Percentiles rank a stretch among this genome's conserved stretches.
Evolutionary conservation across 305 asterid genomes (phyloP).

Genomic region (Fraxinus greggii): DNA sequence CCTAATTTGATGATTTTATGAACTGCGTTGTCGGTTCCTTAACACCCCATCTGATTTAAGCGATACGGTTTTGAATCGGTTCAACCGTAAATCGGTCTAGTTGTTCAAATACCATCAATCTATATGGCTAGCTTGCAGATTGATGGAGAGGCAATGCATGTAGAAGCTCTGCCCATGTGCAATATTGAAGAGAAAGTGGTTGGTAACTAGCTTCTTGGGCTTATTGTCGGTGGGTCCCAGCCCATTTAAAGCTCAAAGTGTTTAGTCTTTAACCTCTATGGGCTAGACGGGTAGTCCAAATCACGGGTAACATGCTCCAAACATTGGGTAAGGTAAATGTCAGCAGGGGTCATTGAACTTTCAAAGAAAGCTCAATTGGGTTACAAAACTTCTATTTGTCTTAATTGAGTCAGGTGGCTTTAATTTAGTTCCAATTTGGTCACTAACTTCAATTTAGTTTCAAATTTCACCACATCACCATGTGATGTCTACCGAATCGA

Average conservation of each 20-base stretch:
- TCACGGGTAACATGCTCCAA: not conserved
- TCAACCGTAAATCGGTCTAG: not conserved
- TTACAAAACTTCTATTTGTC: not conserved
- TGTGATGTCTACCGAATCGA: not conserved
- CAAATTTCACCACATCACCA: not conserved
- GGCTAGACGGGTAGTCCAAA: not conserved
- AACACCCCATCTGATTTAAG: not conserved
- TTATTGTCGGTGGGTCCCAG: not conserved
- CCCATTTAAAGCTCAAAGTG: not conserved
- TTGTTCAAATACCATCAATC: not conserved
- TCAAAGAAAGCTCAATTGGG: not conserved
- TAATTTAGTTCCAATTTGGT: not conserved
- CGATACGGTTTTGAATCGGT: not conserved
- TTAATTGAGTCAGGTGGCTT: not conserved
- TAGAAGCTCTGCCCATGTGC: not conserved
- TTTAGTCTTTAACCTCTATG: not conserved
- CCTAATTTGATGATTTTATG: not conserved
- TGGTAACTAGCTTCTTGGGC: not conserved
- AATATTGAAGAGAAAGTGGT: not conserved
- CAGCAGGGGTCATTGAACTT: not conserved
- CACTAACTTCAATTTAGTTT: not conserved
- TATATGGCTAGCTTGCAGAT: not conserved
- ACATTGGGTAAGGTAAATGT: not conserved
- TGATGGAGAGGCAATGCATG: not conserved
- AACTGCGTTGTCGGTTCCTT: not conserved